Evolutionary conservation across 2,329 filamentous ascomycete genomes (phyloP).

Genomic region (Ceratocystis diversiconidia): DNA sequence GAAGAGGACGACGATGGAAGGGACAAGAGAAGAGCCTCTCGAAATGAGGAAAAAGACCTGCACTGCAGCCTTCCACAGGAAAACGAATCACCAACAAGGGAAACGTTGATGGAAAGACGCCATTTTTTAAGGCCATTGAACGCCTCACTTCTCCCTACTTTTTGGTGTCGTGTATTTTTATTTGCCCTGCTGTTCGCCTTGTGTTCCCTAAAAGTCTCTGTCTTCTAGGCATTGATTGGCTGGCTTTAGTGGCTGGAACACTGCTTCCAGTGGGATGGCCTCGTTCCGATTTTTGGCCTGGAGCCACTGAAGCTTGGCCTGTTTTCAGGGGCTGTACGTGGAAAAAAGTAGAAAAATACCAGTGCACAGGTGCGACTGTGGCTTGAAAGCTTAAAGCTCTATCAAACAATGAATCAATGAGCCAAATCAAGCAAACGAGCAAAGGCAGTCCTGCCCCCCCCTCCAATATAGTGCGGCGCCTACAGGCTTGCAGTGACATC

Average conservation of each 20-base stretch:
- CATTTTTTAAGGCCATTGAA: background rate
- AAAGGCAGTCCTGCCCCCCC: background rate
- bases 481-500: too few relatives aligned
- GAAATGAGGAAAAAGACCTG: background rate
- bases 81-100: background rate
- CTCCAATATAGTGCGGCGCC: background rate
- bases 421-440: background rate
- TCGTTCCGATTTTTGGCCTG: background rate
- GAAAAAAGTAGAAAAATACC: background rate
- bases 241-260: background rate
- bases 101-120: background rate
- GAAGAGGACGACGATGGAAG: background rate
- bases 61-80: background rate
- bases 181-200: background rate
- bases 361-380: conserved; percentile 2
- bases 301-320: background rate
- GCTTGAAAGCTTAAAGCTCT: conserved; percentile 10
- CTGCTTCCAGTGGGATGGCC: background rate
- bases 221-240: background rate
- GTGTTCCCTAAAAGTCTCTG: background rate
- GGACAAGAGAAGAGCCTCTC: background rate
- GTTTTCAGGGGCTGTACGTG: background rate
- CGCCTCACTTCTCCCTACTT: background rate
- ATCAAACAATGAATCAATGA: background rate
- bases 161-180: background rate